These are phyloP conservation scores for Cyberlindnera amylophila DNA, from an alignment of 805 yeast genomes.

Conservation along the genomic window DNA sequence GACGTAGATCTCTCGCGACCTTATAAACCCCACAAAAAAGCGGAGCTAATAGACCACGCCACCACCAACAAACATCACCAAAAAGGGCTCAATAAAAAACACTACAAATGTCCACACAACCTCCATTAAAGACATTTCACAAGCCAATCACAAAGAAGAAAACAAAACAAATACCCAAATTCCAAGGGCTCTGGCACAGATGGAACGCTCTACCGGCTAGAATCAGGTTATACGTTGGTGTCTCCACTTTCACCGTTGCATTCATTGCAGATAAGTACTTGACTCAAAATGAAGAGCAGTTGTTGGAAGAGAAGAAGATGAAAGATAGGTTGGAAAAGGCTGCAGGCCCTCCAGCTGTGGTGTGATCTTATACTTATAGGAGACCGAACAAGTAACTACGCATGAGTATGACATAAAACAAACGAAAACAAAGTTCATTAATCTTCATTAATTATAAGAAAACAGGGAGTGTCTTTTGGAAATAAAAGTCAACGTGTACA, in stretches of 20 bases:
- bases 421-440: background rate
- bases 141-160: conserved; percentile 6
- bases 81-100: no score
- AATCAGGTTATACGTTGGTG: conserved; percentile 26
- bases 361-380: no score
- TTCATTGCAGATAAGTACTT: conserved; percentile 23
- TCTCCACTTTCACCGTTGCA: conserved; percentile 28
- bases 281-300: conserved; percentile 17
- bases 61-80: background rate
- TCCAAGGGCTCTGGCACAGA: conserved; percentile 8
- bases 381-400: no score
- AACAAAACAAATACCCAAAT: background rate
- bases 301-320: conserved; percentile 17
- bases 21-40: background rate
- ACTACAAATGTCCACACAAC: no score
- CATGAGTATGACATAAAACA: no score
- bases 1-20: no score
- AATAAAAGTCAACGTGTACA: background rate
- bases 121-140: conserved; percentile 20
- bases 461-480: conserved; percentile 1
- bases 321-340: background rate
- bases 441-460: background rate
- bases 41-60: no score
- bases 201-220: conserved; percentile 26
- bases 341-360: no score